Conservation (phyloP, 2,329 filamentous ascomycete species). For the Aureobasidium sp. region DNA sequence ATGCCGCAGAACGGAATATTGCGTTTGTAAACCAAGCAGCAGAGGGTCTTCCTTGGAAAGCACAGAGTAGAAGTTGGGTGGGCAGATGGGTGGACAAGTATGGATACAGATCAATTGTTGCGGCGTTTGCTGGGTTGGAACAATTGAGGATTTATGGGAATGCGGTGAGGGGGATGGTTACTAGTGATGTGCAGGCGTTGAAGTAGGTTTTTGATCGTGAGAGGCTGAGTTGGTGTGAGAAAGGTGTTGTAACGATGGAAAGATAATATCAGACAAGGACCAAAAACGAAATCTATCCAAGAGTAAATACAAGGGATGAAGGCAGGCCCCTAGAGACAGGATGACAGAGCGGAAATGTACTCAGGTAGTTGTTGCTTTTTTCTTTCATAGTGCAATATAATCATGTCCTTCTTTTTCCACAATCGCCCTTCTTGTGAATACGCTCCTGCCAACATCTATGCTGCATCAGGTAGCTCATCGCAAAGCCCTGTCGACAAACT, state of each 20-base stretch:
- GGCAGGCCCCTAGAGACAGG: neutral
- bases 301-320: neutral
- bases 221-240: neutral
- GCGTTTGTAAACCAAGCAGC: neutral
- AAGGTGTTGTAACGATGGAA: neutral
- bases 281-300: neutral
- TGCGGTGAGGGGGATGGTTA: neutral
- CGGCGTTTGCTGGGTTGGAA: neutral
- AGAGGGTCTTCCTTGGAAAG: neutral
- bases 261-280: neutral
- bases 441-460: neutral
- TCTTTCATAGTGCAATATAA: neutral
- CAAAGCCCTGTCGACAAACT: constrained; percentile 78
- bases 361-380: constrained; percentile 4
- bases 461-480: constrained; percentile 24
- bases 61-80: neutral
- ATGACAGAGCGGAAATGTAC: neutral
- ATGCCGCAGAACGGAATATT: neutral
- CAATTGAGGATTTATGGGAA: neutral
- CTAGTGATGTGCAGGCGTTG: neutral
- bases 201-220: neutral
- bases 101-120: neutral
- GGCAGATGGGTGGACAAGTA: neutral
- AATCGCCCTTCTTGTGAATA: neutral
- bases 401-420: neutral